phyloP scores from a whole-genome alignment of 1,284 basidiomycete genomes.

The Chondrostereum purpureum region DNA sequence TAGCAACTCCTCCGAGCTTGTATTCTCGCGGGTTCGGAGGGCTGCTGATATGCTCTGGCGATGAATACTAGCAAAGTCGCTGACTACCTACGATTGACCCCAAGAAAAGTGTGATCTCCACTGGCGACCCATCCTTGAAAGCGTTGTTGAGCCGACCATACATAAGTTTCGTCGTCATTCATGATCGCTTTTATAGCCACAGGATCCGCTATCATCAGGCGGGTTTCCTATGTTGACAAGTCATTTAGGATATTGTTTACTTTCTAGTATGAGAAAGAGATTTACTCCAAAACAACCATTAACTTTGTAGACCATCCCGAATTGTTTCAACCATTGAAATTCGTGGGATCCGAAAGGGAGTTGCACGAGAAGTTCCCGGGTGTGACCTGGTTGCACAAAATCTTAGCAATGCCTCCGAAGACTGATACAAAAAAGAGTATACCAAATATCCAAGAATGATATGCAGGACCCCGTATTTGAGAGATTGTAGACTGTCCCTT shows the following conservation, averaged over 20 bases:
- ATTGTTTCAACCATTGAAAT: background rate
- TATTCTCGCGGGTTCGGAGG: no score
- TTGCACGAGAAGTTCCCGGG: background rate
- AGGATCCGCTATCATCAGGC: background rate
- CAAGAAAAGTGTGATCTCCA: background rate
- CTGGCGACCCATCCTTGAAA: background rate
- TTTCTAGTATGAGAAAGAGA: no score
- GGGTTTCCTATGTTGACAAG: no score
- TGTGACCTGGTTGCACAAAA: background rate
- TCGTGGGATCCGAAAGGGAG: background rate
- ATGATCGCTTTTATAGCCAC: background rate
- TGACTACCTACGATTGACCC: background rate
- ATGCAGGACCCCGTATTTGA: background rate
- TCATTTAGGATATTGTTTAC: no score
- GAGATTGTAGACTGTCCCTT: no score
- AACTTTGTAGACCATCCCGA: background rate
- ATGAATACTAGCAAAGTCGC: no score
- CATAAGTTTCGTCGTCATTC: background rate
- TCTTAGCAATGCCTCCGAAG: background rate
- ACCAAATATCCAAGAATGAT: background rate
- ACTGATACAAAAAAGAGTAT: background rate
- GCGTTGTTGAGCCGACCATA: background rate
- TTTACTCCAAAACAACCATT: background rate
- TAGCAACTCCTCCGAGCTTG: no score
- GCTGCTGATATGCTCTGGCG: no score